phyloP scores from a whole-genome alignment of 805 yeast species.

The Ogataea ramenticola region DNA sequence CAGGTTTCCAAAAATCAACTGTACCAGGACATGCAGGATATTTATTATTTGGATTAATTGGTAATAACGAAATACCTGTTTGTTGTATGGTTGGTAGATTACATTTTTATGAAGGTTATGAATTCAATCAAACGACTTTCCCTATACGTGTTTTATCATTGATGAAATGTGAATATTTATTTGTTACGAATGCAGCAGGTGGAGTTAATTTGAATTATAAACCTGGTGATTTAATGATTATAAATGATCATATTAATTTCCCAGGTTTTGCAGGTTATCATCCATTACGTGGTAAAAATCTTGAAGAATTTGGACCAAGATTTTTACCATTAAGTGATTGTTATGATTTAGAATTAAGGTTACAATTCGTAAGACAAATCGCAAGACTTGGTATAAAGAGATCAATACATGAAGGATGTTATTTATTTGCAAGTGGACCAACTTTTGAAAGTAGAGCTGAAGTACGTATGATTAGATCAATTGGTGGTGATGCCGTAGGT shows the following conservation, averaged over 20 bases:
- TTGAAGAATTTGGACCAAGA: constrained; percentile 75
- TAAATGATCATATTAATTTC: constrained; percentile 81
- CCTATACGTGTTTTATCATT: constrained; percentile 72
- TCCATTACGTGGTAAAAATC: constrained; percentile 83
- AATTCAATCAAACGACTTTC: constrained; percentile 73
- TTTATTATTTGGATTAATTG: constrained; percentile 71
- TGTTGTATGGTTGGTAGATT: constrained; percentile 91
- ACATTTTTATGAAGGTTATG: constrained; percentile 89
- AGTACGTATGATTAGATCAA: constrained; percentile 56
- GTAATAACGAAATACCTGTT: constrained; percentile 63
- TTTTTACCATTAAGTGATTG: constrained; percentile 88
- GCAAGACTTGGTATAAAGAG: constrained; percentile 40
- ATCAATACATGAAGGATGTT: constrained; percentile 77
- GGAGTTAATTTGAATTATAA: constrained; percentile 61
- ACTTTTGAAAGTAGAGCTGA: constrained; percentile 92
- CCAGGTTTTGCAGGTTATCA: constrained; percentile 89
- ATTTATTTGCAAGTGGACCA: constrained; percentile 85
- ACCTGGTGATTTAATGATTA: constrained; percentile 89
- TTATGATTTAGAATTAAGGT: constrained; percentile 68
- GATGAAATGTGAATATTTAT: constrained; percentile 52
- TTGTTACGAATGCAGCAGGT: constrained; percentile 97
- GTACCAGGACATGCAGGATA: constrained; percentile 89
- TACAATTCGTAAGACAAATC: constrained; percentile 42
- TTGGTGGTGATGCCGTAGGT: constrained; percentile 94
- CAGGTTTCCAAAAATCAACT: constrained; percentile 75